A percentile compares a stretch with the other conserved stretches of the same genome.
Conservation (phyloP, 2,329 filamentous ascomycete species). For the Plenodomus lindquistii region DNA sequence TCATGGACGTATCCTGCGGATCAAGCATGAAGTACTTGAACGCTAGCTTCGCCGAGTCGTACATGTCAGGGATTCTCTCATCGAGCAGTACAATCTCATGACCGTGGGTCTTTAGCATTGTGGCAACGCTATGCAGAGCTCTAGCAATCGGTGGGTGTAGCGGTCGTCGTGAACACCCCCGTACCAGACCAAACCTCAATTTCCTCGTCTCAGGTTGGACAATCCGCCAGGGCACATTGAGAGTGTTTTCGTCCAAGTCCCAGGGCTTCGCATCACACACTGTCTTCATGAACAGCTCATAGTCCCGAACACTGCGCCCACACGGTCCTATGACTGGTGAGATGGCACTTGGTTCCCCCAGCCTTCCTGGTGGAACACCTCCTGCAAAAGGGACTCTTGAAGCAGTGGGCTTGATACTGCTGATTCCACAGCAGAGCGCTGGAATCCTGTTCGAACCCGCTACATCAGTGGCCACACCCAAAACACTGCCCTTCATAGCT, state of each 20-base stretch:
- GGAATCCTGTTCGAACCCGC: conserved; percentile 73
- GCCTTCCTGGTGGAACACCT: conserved; percentile 30
- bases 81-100: conserved; percentile 47
- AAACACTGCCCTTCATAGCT: conserved; percentile 60
- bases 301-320: conserved; percentile 48
- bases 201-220: conserved; percentile 19
- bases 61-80: conserved; percentile 34
- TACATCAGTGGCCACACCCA: conserved; percentile 68
- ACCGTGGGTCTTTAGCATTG: conserved; percentile 48
- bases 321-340: conserved; percentile 50
- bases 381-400: conserved; percentile 54
- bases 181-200: conserved; percentile 55
- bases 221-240: conserved; percentile 53
- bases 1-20: conserved; percentile 36
- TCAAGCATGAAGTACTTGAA: conserved; percentile 51
- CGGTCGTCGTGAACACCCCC: conserved; percentile 53
- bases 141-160: conserved; percentile 57
- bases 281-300: conserved; percentile 47
- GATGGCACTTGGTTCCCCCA: conserved; percentile 39
- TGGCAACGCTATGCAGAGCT: conserved; percentile 48
- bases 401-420: conserved; percentile 58
- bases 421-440: conserved; percentile 68
- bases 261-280: conserved; percentile 50
- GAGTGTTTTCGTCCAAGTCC: conserved; percentile 49
- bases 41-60: conserved; percentile 40